Evolutionary conservation across 257 asterid genomes (phyloP), one percentile per base, ranked within the genome.

Genomic region (Jacaranda copaia): DNA sequence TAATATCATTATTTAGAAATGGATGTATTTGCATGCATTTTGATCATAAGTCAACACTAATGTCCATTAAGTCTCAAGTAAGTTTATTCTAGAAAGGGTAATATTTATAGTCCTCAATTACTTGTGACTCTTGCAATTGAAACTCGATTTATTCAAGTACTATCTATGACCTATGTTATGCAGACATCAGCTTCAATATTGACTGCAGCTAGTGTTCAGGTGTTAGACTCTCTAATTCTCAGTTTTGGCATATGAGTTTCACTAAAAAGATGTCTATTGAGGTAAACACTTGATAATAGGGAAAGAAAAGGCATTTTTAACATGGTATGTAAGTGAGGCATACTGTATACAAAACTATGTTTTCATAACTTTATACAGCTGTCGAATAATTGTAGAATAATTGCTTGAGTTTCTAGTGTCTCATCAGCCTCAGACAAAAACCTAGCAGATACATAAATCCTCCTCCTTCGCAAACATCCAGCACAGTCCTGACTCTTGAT

Each of bases 91-190:
- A 10, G 13, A 59, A 8, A 42, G 5, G 18, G 19, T 20, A 6
- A 43, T 40, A 52, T 59, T 32, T 60, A 14, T 49, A n/a, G 11
- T 62, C 72, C 42, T 62, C 43, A 43, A 57, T 39, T 12, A 14
- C 20, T 61, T n/a, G 53, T 18, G 70, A 57, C 61, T 66, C 36
- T 43, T 64, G 53, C n/a, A 57, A 55, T 56, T 42, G 63, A n/a
- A 66, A 5, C 42, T 72, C 68, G 65, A 62, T 18, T 62, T 43
- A 65, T 53, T 45, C 57, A 55, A 55, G 64, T 40, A 40, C 53
- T 52, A 32, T 25, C 18, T 20, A 62, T 15, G 59, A 72, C 40
- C 65, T 42, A 64, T 19, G 58, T 40, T 57, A 18, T 40, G 40
- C 6, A 14, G 7, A 13, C 68, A 55, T 38, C 13, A 8, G 68